These are phyloP conservation scores for Trichoderma sp. DNA, from an alignment of 2,329 filamentous ascomycete genomes.

Conservation along the genomic window DNA sequence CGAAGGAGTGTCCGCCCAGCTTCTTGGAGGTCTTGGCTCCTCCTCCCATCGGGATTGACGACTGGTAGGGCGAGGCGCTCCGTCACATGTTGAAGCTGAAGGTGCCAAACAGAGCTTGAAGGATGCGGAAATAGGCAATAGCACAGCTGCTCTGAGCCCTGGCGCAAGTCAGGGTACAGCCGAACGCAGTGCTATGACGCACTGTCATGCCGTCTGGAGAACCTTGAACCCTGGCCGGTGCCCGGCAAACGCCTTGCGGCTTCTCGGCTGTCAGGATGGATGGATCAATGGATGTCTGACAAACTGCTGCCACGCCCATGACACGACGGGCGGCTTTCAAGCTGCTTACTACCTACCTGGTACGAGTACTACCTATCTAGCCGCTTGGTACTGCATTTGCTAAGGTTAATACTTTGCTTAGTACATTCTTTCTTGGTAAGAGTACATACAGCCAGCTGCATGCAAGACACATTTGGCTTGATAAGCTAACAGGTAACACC, in stretches of 20 bases:
- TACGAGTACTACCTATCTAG: background rate
- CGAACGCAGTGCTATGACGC: slow-evolving; percentile 7
- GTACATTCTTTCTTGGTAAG: background rate
- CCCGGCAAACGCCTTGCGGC: background rate
- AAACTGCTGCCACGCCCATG: background rate
- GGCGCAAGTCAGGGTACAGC: background rate
- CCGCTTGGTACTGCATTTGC: background rate
- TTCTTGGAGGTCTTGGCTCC: background rate
- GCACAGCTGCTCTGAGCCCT: background rate
- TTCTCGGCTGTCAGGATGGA: background rate
- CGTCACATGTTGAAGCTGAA: slow-evolving; percentile 14
- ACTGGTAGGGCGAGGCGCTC: background rate
- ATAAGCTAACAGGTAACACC: background rate
- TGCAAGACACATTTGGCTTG: background rate
- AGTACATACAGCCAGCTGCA: background rate
- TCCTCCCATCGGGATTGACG: background rate
- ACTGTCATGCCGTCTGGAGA: slow-evolving; percentile 1
- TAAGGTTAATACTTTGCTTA: background rate
- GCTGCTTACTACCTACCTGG: background rate
- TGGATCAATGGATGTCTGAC: background rate
- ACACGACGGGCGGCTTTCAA: background rate
- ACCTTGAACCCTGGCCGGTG: background rate
- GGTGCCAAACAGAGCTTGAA: slow-evolving; percentile 11
- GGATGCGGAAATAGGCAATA: slow-evolving; percentile 9
- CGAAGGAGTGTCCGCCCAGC: background rate